A percentile compares a stretch with the other conserved stretches of the same genome.
These are phyloP conservation scores for Rosa rugosa DNA, from an alignment of 306 rosid genomes.

Conservation along the genomic window DNA sequence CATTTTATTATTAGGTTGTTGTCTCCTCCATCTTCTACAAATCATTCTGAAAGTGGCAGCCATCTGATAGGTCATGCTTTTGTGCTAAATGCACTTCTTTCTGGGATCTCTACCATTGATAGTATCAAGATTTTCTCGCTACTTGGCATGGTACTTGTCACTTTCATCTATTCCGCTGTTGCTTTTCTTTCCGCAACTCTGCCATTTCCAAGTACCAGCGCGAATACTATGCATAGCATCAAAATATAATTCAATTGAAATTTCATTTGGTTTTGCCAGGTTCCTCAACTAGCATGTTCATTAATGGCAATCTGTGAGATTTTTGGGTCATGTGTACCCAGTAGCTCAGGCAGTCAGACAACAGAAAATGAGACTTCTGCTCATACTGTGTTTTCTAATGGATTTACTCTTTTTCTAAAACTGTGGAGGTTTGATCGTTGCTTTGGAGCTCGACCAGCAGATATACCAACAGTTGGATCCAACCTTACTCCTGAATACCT, in stretches of 20 bases:
- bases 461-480: slow-evolving; percentile 82
- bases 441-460: slow-evolving; percentile 74
- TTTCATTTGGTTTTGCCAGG: slow-evolving; percentile 41
- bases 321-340: slow-evolving; percentile 87
- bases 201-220: not conserved
- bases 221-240: not conserved
- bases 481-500: slow-evolving; percentile 84
- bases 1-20: slow-evolving; percentile 74
- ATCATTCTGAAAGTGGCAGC: slow-evolving; percentile 55
- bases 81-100: slow-evolving; percentile 65
- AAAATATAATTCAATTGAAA: not conserved
- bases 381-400: slow-evolving; percentile 91
- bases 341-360: slow-evolving; percentile 54
- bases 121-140: slow-evolving; percentile 81
- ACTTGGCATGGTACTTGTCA: slow-evolving; percentile 82
- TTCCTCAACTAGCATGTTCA: slow-evolving; percentile 95
- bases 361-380: slow-evolving; percentile 78
- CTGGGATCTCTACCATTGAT: slow-evolving; percentile 79
- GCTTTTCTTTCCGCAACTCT: not conserved
- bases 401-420: slow-evolving; percentile 81
- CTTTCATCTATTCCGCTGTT: not conserved
- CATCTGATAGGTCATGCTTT: slow-evolving; percentile 77
- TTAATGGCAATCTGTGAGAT: slow-evolving; percentile 97
- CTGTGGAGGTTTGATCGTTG: slow-evolving; percentile 85
- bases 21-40: slow-evolving; percentile 74